Conservation (phyloP, 805 yeast genomes). For the Saccharomycopsis olivae region DNA sequence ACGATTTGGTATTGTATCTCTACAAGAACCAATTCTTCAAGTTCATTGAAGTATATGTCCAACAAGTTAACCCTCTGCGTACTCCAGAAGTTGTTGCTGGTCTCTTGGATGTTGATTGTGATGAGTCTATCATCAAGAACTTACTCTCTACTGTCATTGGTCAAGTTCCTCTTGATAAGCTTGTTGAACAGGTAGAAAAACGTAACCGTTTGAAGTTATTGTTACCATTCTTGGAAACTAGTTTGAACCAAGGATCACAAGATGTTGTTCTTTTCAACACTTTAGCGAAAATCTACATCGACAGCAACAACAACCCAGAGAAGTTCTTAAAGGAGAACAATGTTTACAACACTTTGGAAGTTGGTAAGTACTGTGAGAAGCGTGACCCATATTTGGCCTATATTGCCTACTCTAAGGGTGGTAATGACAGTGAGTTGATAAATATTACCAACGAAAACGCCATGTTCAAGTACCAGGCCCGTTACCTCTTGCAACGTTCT, state of each 20-base stretch:
- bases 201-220: constrained; percentile 87
- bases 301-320: constrained; percentile 95
- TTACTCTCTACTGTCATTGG: constrained; percentile 81
- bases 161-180: constrained; percentile 82
- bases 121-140: constrained; percentile 74
- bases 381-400: constrained; percentile 98
- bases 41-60: constrained; percentile 95
- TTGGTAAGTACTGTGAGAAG: constrained; percentile 97
- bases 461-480: constrained; percentile 99
- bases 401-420: constrained; percentile 94
- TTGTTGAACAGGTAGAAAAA: constrained; percentile 92
- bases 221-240: constrained; percentile 86
- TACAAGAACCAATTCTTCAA: constrained; percentile 94
- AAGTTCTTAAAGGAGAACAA: constrained; percentile 88
- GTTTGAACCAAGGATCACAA: constrained; percentile 70
- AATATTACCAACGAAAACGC: constrained; percentile 91
- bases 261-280: constrained; percentile 92
- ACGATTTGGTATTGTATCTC: constrained; percentile 84
- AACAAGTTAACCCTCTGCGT: constrained; percentile 91
- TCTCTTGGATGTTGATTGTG: constrained; percentile 93
- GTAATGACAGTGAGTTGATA: constrained; percentile 80
- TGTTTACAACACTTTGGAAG: constrained; percentile 83
- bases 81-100: constrained; percentile 97
- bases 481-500: constrained; percentile 83
- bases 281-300: constrained; percentile 94